Base-by-base conservation (phyloP, 2,329 filamentous ascomycete genomes). In the Diaporthe sp. region DNA sequence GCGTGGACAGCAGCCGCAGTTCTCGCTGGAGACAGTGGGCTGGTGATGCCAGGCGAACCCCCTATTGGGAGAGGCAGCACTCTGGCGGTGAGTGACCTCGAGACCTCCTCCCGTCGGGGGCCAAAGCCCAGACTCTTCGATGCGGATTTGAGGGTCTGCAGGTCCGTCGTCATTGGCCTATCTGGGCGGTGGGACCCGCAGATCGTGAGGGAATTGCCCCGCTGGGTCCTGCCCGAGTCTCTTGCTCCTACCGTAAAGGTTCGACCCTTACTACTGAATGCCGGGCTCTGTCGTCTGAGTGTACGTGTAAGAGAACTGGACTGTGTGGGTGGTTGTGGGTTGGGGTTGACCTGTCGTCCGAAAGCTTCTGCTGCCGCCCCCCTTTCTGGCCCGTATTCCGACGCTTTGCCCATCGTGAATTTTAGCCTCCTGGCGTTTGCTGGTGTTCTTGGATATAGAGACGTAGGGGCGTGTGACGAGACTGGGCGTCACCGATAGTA, bases 171-270 rank as follows among this genome's bases (percentile, higher is more conserved):
- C 56, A 56, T 35, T 59, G 58, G 27, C 66, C 72, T 32, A 53
- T 58, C 68, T 37, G 22, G 56, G 44, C 58, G 56, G 39, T 61
- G 72, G 58, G 56, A 71, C 70, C 70, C 66, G 70, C 72, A 74
- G 75, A 72, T 68, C 77, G 59, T 5, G 42, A 56, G 65, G 75
- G 76, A 69, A 69, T 75, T 76, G 76, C 50, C 72, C 70, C 30
- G 63, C 63, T 39, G 32, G 44, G 44, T 66, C 63, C 44, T 39
- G 30, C 63, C 51, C n/a, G 63, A 59, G 56, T 61, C 51, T 44
- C 17, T n/a, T 59, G 30, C 50, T 69, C 4, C 66, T 50, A 27
- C 68, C 42, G 42, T 10, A 35, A 25, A 35, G 25, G 32, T 10
- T 35, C 44, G 15, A 35, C 63, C 63, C 30, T 32, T 12, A 51